Evolutionary conservation across 352 stramenopile species (phyloP).

Genomic region (Phytophthora melonis): DNA sequence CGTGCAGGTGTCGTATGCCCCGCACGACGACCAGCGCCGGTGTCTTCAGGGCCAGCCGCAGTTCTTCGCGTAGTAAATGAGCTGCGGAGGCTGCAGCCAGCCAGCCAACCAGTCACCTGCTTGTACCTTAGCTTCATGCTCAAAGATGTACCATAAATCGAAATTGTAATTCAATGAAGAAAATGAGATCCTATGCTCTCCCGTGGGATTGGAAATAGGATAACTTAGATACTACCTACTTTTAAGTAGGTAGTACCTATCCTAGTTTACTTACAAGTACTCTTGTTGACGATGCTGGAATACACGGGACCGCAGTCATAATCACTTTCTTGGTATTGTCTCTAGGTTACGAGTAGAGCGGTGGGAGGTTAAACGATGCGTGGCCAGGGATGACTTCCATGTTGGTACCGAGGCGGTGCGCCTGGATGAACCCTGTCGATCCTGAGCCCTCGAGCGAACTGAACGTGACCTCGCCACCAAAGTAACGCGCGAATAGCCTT

Average conservation of each 20-base stretch:
- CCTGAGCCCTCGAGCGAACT: slow-evolving; percentile 99
- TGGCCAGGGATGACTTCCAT: slow-evolving; percentile 80
- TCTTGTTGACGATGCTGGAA: too few species aligned
- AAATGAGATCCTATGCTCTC: too few species aligned
- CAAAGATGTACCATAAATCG: background rate
- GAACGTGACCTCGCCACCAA: slow-evolving; percentile 98
- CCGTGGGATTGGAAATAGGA: too few species aligned
- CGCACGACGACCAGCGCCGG: slow-evolving; percentile 4
- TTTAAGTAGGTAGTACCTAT: too few species aligned
- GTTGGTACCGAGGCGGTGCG: slow-evolving; percentile 77
- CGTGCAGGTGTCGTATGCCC: background rate
- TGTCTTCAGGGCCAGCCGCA: slow-evolving; percentile 21
- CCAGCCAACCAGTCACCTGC: background rate
- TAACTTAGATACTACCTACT: too few species aligned
- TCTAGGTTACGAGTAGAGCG: slow-evolving; percentile 48
- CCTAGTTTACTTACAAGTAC: too few species aligned
- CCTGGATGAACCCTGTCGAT: slow-evolving; percentile 93
- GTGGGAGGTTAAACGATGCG: slow-evolving; percentile 44
- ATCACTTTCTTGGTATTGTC: slow-evolving; percentile 30
- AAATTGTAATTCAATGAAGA: too few species aligned
- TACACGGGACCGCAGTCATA: background rate
- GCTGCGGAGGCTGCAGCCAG: background rate
- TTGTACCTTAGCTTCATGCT: background rate
- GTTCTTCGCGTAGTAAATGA: slow-evolving; percentile 10
- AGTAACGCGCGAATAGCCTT: slow-evolving; percentile 97